Base-by-base conservation (phyloP, 495 filamentous ascomycete genomes). In the Penicillium pulvis region DNA sequence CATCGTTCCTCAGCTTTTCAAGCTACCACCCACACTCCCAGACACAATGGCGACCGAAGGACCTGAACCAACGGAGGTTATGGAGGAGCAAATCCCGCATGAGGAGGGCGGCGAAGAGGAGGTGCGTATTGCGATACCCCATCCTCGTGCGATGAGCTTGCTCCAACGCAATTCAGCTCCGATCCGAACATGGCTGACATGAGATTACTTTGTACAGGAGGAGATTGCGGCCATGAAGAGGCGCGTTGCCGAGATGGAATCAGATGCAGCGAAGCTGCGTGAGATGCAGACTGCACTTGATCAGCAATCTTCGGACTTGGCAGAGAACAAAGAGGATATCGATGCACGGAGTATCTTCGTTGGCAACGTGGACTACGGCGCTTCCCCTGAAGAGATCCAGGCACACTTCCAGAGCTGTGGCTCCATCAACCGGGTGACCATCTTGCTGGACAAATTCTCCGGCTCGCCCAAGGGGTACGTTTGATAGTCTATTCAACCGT, bases 201-300 rank as follows among this genome's bases (percentile, higher is more conserved):
- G 43, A 23, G 49, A 14, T 36, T 45, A 36, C 23, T 43, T 30
- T 0, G 0, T 65, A 62, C 66, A 92, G 89, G 90, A 98, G 76
- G 95, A 99, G 72, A 98, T 99, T 69, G 87, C 88, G 26, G 93
- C 91, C 51, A 98, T 99, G 95, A 99, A 99, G 82, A 86, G 86
- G 66, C 88, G 94, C 66, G 93, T 99, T 31, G 91, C 92, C 59
- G 95, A 99, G 78, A 99, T 99, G 95, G 95, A 99, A 75, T 93
- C 92, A 63, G 84, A 99, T 76, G 95, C 95, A 12, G 90, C 91
- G 10, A 98, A 97, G 76, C 82, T 99, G 46, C 86, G 95, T 57
- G 93, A 98, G 74, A 97, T 98, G 93, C 95, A 99, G 75, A 86
- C 88, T 23, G 86, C 83, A 11, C 81, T 98, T 48, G 95, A 98